Base-by-base conservation (phyloP, 2,329 filamentous ascomycete genomes). In the Colletotrichum shisoi region DNA sequence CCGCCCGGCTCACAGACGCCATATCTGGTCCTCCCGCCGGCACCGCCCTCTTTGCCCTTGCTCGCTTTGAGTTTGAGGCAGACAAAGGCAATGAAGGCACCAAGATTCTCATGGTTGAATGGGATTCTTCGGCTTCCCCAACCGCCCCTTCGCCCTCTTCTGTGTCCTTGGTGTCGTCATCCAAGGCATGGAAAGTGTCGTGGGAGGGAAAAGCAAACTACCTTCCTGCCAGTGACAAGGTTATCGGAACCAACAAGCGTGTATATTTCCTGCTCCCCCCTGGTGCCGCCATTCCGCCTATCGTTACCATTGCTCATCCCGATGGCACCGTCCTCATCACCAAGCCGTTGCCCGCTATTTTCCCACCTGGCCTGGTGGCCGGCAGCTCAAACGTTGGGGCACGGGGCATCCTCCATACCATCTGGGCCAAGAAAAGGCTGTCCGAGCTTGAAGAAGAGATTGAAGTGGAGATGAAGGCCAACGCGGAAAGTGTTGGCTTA, bases 71-170 rank as follows among this genome's bases (percentile, higher is more conserved):
- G 76, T 96, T 96, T 75, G 91, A 94, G 78, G 83, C 87, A 0
- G 90, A 89, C 42, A 87, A 86, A 76, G 90, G 88, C 57, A 92
- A 92, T 73, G 90, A 94, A 71, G 93, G 93, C 46, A 96, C 92
- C 70, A 97, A 96, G 81, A 89, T 97, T 70, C 81, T 97, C 72
- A 95, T 97, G 92, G 89, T 96, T 45, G 93, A 97, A 77, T 97
- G 93, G 93, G 88, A 92, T 75, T 76, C 78, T 45, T 56, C 19
- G 15, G 19, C 37, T 17, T 39, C 42, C 6, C 8, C 31, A n/a
- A 21, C 17, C n/a, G n/a, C 9, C 40, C 21, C 11, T 5, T 31
- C 13, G 39, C 12, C 42, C 7, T 31, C 56, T 17, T 17, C 42
- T 27, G 39, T 44, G 8, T 8, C 46, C 19, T 27, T 37, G 27